A percentile compares a stretch with the other conserved stretches of the same genome.
phyloP scores from a whole-genome alignment of 2,329 filamentous ascomycete species.

The Curvularia verruculosa region DNA sequence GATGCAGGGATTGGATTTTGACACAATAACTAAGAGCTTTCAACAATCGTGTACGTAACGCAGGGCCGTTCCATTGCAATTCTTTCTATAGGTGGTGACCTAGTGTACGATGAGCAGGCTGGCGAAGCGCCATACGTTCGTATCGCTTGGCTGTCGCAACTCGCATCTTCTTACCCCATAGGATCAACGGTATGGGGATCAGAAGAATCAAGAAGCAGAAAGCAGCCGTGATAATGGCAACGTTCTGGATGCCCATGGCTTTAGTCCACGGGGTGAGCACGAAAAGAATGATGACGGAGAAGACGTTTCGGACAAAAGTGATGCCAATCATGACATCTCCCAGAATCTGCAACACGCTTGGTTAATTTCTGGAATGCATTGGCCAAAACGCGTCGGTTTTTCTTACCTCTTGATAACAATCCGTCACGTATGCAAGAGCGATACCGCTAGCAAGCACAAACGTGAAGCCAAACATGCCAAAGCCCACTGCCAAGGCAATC shows the following conservation, averaged over 20 bases:
- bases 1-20: background rate
- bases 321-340: conserved; percentile 56
- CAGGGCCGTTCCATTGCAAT: too few species aligned
- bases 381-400: background rate
- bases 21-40: background rate
- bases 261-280: conserved; percentile 52
- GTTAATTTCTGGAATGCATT: background rate
- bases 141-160: conserved; percentile 19
- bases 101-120: conserved; percentile 18
- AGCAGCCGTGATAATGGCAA: conserved; percentile 51
- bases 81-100: background rate
- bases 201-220: conserved; percentile 43
- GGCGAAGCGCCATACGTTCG: conserved; percentile 18
- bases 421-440: conserved; percentile 50
- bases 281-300: conserved; percentile 56
- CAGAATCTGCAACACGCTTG: conserved; percentile 42
- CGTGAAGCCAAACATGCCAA: conserved; percentile 49
- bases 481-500: conserved; percentile 45
- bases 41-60: background rate
- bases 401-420: conserved; percentile 36
- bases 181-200: conserved; percentile 18
- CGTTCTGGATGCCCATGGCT: conserved; percentile 49
- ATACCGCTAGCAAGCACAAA: conserved; percentile 42
- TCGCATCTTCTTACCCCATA: conserved; percentile 22
- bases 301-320: conserved; percentile 54